Conservation (phyloP, 805 yeast genomes). For the Kluyveromyces lactis region DNA sequence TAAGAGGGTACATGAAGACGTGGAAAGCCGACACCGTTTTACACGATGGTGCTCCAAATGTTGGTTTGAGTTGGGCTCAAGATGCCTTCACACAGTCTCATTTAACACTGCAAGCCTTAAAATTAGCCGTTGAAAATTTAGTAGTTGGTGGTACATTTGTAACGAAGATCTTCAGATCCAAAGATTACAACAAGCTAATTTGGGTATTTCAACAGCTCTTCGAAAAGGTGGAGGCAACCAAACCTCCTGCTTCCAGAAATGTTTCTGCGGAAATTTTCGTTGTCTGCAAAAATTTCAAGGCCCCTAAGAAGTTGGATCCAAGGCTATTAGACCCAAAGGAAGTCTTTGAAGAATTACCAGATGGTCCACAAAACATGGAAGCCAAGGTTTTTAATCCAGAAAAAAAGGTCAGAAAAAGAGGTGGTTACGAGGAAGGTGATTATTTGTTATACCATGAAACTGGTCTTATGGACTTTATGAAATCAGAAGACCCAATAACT, state of each 20-base stretch:
- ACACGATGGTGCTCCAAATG: constrained; percentile 99
- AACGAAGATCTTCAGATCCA: constrained; percentile 96
- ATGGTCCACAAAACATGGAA: constrained; percentile 69
- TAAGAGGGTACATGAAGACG: constrained; percentile 93
- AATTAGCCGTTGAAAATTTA: constrained; percentile 88
- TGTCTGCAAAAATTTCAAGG: constrained; percentile 91
- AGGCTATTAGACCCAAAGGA: constrained; percentile 83
- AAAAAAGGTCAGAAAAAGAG: constrained; percentile 79
- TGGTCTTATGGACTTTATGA: constrained; percentile 74
- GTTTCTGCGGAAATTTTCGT: constrained; percentile 99
- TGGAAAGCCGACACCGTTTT: constrained; percentile 98
- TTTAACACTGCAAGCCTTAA: constrained; percentile 85
- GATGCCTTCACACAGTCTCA: constrained; percentile 99
- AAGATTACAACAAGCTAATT: constrained; percentile 91
- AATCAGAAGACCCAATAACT: constrained; percentile 73
- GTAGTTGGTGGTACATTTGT: constrained; percentile 90
- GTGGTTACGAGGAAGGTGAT: constrained; percentile 96
- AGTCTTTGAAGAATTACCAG: constrained; percentile 87
- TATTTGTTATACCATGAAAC: constrained; percentile 59
- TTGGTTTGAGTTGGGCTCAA: constrained; percentile 99
- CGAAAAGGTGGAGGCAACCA: constrained; percentile 96
- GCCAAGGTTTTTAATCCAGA: constrained; percentile 94
- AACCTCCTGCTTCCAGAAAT: constrained; percentile 97
- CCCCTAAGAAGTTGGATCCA: constrained; percentile 93
- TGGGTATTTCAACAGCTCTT: constrained; percentile 97